phyloP scores from a whole-genome alignment of 257 asterid species.

The Solanum pennellii region DNA sequence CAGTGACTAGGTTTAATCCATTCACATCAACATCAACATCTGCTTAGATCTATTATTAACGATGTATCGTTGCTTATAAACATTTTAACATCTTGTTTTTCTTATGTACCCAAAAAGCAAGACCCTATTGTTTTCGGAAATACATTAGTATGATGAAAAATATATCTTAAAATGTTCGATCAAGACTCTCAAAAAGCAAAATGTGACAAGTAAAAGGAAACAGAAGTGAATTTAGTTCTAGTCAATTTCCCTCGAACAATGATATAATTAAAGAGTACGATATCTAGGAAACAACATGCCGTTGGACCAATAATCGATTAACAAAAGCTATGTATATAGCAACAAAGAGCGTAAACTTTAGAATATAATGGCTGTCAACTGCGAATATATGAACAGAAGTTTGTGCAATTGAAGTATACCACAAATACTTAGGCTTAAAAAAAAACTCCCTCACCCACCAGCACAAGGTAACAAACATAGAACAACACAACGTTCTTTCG shows the following conservation, averaged over 20 bases:
- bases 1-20: constrained; percentile 26
- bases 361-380: neutral
- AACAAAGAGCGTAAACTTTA: neutral
- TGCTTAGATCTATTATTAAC: neutral
- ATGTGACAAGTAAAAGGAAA: neutral
- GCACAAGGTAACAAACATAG: neutral
- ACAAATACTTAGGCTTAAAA: neutral
- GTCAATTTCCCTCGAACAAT: neutral
- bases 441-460: neutral
- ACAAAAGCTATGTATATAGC: neutral
- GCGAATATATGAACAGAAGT: neutral
- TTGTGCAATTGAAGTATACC: neutral
- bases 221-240: neutral
- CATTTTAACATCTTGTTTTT: neutral
- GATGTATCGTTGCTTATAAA: neutral
- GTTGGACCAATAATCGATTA: neutral
- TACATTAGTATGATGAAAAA: neutral
- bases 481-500: neutral
- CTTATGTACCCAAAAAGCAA: neutral
- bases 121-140: neutral
- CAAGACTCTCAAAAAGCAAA: no score
- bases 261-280: neutral
- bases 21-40: neutral
- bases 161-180: no score
- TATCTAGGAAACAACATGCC: neutral